Percentiles rank a stretch among this genome's conserved stretches.
Conservation (phyloP, 306 rosid genomes). For the Dryas octopetala region DNA sequence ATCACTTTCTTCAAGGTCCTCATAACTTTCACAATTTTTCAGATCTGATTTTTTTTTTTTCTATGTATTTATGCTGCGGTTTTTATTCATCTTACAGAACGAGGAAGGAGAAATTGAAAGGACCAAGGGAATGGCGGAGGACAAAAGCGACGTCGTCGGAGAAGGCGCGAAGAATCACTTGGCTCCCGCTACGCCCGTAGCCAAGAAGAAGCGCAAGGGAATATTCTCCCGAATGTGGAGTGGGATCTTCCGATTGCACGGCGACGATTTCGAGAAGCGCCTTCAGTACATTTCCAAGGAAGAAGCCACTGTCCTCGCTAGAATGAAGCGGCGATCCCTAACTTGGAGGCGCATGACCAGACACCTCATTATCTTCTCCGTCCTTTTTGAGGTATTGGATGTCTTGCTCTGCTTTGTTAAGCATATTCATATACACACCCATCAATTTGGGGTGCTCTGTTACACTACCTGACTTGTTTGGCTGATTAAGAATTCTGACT, state of each 20-base stretch:
- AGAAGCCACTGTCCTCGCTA: conserved; percentile 67
- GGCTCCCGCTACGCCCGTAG: conserved; percentile 20
- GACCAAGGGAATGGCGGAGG: conserved; percentile 58
- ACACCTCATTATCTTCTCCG: conserved; percentile 57
- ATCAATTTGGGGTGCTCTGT: background rate
- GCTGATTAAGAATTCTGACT: no score
- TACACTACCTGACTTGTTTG: no score
- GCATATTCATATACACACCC: background rate
- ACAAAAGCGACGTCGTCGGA: conserved; percentile 44
- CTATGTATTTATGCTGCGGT: background rate
- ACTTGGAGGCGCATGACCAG: conserved; percentile 57
- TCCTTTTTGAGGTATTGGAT: conserved; percentile 71
- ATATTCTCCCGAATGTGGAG: conserved; percentile 67
- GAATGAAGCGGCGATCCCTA: conserved; percentile 63
- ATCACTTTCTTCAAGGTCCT: background rate
- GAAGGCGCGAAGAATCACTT: conserved; percentile 60
- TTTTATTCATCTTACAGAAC: background rate
- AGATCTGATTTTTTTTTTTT: background rate
- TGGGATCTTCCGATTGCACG: conserved; percentile 63
- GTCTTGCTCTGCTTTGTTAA: background rate
- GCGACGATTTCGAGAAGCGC: conserved; percentile 94
- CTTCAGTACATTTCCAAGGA: conserved; percentile 82
- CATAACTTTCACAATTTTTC: background rate
- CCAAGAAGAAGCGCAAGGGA: conserved; percentile 63
- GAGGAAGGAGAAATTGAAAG: background rate